A percentile compares a stretch with the other conserved stretches of the same genome.
Evolutionary conservation across 1,284 basidiomycete genomes (phyloP).

Genomic region (Puccinia horiana): DNA sequence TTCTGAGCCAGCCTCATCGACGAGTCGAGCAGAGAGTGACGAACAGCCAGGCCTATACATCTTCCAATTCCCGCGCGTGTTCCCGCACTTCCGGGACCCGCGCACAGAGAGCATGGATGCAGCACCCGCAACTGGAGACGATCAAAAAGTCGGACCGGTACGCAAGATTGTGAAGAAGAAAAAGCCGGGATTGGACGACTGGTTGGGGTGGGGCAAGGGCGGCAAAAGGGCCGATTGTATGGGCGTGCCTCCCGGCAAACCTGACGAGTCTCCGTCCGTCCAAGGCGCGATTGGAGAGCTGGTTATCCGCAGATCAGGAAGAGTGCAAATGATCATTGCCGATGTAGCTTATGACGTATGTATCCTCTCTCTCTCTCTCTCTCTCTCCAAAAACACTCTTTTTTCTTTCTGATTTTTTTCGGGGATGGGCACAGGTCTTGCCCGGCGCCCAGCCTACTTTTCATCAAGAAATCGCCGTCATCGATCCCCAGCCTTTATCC

Average conservation of each 20-base stretch:
- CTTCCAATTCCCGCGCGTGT: conserved; percentile 43
- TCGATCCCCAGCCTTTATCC: conserved; percentile 34
- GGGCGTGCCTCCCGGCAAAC: conserved; percentile 23
- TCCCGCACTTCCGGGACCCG: conserved; percentile 28
- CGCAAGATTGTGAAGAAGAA: conserved; percentile 30
- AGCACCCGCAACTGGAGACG: neutral
- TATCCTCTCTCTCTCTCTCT: neutral
- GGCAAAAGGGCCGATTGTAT: conserved; percentile 17
- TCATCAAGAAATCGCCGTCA: conserved; percentile 47
- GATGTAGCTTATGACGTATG: conserved; percentile 40
- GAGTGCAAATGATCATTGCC: conserved; percentile 43
- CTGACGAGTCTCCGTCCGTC: neutral
- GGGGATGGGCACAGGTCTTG: neutral
- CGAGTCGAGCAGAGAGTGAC: neutral
- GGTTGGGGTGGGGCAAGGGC: conserved; percentile 46
- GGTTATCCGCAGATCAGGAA: conserved; percentile 31
- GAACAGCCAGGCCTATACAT: neutral
- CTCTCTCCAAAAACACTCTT: neutral
- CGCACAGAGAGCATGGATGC: neutral
- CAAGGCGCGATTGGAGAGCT: conserved; percentile 42
- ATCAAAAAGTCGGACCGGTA: neutral
- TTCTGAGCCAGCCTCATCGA: neutral
- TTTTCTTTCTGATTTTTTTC: neutral
- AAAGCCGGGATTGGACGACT: conserved; percentile 42
- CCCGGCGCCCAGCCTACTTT: conserved; percentile 36